phyloP scores from a whole-genome alignment of 257 asterid genomes.

The Penstemon barbatus region DNA sequence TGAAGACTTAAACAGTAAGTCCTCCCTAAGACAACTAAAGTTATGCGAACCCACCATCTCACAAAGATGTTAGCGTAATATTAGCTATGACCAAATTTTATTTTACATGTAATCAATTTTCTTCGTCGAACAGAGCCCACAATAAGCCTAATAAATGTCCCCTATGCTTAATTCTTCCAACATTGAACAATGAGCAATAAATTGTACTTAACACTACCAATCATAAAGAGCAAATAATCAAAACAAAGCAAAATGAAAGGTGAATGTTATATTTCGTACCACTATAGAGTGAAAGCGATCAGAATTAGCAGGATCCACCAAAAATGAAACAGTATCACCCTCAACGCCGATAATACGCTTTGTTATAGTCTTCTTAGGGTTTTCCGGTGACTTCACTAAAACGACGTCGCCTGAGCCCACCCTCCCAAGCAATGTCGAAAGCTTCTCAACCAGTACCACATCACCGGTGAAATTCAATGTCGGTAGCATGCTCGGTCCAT shows the following conservation, averaged over 20 bases:
- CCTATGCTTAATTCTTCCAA: not conserved
- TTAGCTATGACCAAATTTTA: not conserved
- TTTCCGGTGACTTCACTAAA: constrained; percentile 72
- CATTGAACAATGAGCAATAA: not conserved
- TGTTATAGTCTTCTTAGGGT: constrained; percentile 74
- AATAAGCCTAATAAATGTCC: not conserved
- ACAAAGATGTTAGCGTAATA: too few relatives aligned
- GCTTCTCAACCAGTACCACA: constrained; percentile 71
- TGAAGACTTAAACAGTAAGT: too few relatives aligned
- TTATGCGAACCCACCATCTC: too few relatives aligned
- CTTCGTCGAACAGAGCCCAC: not conserved
- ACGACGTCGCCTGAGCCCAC: constrained; percentile 79
- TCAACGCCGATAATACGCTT: constrained; percentile 83
- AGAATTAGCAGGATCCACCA: constrained; percentile 55
- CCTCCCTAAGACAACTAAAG: too few relatives aligned
- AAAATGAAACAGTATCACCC: constrained; percentile 70
- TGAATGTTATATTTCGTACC: constrained; percentile 36
- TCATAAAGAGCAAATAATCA: not conserved
- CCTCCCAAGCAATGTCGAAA: constrained; percentile 68
- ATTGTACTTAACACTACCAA: not conserved
- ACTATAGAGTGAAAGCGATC: constrained; percentile 47
- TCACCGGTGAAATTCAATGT: constrained; percentile 91
- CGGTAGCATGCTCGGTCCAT: constrained; percentile 97
- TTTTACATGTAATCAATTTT: not conserved
- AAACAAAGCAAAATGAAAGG: not conserved